These are phyloP conservation scores for Wallacemonas collosoma DNA, from an alignment of 208 protist species.

Conservation along the genomic window DNA sequence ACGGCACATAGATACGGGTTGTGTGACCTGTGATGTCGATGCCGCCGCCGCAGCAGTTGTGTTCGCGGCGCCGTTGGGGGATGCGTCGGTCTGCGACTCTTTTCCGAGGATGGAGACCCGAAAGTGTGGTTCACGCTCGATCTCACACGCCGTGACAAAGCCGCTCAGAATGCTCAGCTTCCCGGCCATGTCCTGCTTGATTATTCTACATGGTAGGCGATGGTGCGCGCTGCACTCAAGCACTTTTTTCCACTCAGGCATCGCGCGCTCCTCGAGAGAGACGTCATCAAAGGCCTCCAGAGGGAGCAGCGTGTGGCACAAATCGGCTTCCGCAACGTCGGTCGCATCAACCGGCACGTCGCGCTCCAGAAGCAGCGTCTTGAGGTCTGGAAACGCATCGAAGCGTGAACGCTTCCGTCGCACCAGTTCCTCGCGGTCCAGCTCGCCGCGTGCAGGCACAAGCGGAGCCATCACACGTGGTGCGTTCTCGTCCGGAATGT, in stretches of 20 bases:
- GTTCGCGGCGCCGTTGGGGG: no score
- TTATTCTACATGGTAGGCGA: constrained; percentile 52
- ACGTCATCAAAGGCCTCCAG: constrained; percentile 93
- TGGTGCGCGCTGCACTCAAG: constrained; percentile 20
- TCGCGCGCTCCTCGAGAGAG: constrained; percentile 80
- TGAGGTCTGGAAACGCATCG: constrained; percentile 50
- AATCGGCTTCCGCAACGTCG: constrained; percentile 16
- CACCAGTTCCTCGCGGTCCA: constrained; percentile 83
- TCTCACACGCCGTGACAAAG: not conserved
- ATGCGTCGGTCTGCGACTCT: no score
- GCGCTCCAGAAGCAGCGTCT: constrained; percentile 64
- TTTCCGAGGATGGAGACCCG: not conserved
- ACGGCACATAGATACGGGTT: constrained; percentile 19
- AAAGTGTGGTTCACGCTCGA: not conserved
- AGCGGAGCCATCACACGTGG: constrained; percentile 93
- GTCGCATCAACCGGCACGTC: constrained; percentile 47
- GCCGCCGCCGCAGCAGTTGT: no score
- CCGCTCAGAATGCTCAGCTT: constrained; percentile 10
- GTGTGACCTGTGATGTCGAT: no score
- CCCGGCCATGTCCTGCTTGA: constrained; percentile 25
- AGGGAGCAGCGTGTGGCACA: constrained; percentile 81
- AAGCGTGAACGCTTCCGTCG: constrained; percentile 74
- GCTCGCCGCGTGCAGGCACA: constrained; percentile 66
- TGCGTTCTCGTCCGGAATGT: constrained; percentile 28
- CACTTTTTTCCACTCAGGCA: constrained; percentile 62